Conservation (phyloP, 208 protist species). For the Trypanosoma vivax region DNA sequence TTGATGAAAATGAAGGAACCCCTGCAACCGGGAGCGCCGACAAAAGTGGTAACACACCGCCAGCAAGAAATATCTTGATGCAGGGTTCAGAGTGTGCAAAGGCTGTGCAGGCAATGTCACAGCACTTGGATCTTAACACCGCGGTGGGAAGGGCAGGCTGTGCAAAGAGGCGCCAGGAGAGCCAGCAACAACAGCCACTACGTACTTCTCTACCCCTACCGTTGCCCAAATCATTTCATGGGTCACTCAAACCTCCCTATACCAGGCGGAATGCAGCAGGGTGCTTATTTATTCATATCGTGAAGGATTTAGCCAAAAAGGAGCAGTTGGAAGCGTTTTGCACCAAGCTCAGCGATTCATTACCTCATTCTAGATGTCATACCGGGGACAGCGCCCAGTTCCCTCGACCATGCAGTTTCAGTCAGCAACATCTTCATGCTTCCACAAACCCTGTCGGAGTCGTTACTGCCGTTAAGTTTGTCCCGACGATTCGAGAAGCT, state of each 20-base stretch:
- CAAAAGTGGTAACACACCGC: too few species aligned
- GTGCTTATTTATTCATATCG: conserved; percentile 18
- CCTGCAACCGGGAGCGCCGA: too few species aligned
- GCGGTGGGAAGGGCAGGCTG: background rate
- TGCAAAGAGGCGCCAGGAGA: too few species aligned
- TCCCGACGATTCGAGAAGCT: conserved; percentile 31
- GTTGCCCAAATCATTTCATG: too few species aligned
- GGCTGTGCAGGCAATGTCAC: conserved; percentile 6
- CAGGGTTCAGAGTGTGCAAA: background rate
- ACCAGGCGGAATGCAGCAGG: too few species aligned
- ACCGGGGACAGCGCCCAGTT: background rate
- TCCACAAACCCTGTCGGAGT: background rate
- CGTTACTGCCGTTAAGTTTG: conserved; percentile 11
- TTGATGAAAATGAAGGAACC: too few species aligned
- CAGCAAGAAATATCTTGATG: too few species aligned
- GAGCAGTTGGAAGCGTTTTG: conserved; percentile 3
- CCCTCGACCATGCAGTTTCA: too few species aligned
- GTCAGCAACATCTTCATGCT: conserved; percentile 12
- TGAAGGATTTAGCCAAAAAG: conserved; percentile 10
- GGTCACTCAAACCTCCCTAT: too few species aligned
- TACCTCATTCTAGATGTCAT: background rate
- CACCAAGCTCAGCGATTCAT: conserved; percentile 7
- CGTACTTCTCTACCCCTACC: background rate
- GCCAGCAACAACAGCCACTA: too few species aligned
- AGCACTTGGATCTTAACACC: conserved; percentile 8